Evolutionary conservation across 2,329 filamentous ascomycete genomes (phyloP).

Genomic region (Malbranchea zuffiana): DNA sequence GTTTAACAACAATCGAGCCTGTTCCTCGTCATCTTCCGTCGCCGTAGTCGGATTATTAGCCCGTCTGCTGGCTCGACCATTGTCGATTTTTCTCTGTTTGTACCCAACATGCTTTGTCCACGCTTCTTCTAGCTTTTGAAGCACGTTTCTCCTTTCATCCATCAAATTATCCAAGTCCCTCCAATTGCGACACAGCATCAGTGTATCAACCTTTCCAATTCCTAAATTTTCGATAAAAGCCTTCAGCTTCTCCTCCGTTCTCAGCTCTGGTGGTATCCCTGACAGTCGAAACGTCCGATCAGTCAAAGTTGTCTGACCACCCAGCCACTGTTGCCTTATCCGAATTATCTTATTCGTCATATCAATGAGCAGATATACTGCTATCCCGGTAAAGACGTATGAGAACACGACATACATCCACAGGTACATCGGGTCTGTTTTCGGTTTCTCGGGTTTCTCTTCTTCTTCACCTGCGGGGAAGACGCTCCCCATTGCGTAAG

Average conservation of each 20-base stretch:
- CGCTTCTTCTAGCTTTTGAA: conserved; percentile 68
- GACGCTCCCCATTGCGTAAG: conserved; percentile 26
- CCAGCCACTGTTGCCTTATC: conserved; percentile 79
- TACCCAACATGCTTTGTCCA: conserved; percentile 69
- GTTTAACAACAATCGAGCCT: conserved; percentile 47
- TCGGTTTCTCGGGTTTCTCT: conserved; percentile 23
- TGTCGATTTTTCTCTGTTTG: conserved; percentile 38
- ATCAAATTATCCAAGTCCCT: conserved; percentile 65
- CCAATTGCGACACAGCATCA: conserved; percentile 83
- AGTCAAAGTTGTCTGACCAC: conserved; percentile 87
- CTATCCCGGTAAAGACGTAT: conserved; percentile 77
- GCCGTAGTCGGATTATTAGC: conserved; percentile 20
- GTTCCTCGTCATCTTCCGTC: conserved; percentile 40
- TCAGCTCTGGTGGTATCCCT: conserved; percentile 68
- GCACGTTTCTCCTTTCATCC: conserved; percentile 49
- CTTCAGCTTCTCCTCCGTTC: conserved; percentile 73
- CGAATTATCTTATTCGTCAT: conserved; percentile 80
- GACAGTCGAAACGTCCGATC: conserved; percentile 88
- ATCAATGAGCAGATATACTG: conserved; percentile 68
- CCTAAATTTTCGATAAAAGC: conserved; percentile 75
- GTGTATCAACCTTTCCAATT: conserved; percentile 80
- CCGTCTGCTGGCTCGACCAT: conserved; percentile 24
- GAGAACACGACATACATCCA: conserved; percentile 95
- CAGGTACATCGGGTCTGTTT: conserved; percentile 47
- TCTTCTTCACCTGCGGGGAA: conserved; percentile 15